phyloP scores from a whole-genome alignment of 2,329 filamentous ascomycete genomes.

The Neocucurbitaria cava region DNA sequence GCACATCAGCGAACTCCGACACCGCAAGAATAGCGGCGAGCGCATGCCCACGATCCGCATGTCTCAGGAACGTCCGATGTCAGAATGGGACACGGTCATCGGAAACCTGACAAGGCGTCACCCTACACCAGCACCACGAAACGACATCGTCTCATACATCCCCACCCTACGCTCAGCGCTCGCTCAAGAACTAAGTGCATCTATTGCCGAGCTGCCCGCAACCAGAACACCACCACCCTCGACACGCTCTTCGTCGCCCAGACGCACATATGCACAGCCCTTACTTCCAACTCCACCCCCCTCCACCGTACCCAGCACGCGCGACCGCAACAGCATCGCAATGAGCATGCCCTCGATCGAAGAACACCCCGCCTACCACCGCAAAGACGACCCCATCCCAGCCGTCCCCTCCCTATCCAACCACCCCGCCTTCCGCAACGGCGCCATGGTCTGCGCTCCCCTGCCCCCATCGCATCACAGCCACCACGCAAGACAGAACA shows the following conservation, averaged over 20 bases:
- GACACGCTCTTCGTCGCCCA: constrained; percentile 22
- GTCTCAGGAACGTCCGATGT: constrained; percentile 51
- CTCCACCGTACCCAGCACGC: constrained; percentile 32
- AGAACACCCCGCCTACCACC: constrained; percentile 30
- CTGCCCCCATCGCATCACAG: background rate
- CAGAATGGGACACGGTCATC: constrained; percentile 48
- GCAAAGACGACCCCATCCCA: constrained; percentile 7
- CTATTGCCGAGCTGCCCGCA: constrained; percentile 29
- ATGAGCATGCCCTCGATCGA: constrained; percentile 44
- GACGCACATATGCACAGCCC: constrained; percentile 37
- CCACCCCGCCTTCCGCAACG: constrained; percentile 29
- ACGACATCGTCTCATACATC: constrained; percentile 41
- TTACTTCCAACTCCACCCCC: constrained; percentile 43
- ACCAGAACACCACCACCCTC: constrained; percentile 19
- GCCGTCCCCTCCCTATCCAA: constrained; percentile 19
- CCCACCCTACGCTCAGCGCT: constrained; percentile 31
- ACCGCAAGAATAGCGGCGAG: constrained; percentile 46
- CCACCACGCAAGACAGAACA: background rate
- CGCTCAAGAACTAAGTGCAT: constrained; percentile 24
- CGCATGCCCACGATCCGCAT: constrained; percentile 44
- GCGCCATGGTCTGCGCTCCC: background rate
- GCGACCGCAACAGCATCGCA: constrained; percentile 33
- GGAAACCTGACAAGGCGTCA: constrained; percentile 34
- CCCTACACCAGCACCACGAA: constrained; percentile 20
- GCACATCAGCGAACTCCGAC: constrained; percentile 53